These are phyloP conservation scores for Lachancea lanzarotensis DNA, from an alignment of 805 yeast genomes.

Conservation along the genomic window DNA sequence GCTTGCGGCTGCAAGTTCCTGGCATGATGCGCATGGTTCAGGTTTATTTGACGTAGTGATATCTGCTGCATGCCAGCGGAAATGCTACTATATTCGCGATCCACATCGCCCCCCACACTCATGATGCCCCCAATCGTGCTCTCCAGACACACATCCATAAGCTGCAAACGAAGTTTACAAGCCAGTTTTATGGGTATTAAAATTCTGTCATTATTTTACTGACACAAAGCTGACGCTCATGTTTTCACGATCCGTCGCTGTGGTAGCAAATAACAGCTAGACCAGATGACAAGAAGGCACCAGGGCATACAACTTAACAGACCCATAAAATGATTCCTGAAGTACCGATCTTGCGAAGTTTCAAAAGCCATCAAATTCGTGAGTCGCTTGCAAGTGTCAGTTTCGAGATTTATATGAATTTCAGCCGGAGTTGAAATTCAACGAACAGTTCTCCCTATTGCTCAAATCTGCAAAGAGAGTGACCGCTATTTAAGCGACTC, in stretches of 20 bases:
- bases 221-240: slow-evolving; percentile 5
- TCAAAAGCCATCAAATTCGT: too few relatives aligned
- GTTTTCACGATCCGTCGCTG: background rate
- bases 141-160: background rate
- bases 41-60: slow-evolving; percentile 2
- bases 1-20: background rate
- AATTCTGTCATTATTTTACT: slow-evolving; percentile 1
- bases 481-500: too few relatives aligned
- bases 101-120: background rate
- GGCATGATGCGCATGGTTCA: background rate
- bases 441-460: too few relatives aligned
- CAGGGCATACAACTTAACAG: too few relatives aligned
- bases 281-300: background rate
- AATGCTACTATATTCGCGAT: slow-evolving; percentile 1
- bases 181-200: background rate
- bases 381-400: too few relatives aligned
- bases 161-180: background rate
- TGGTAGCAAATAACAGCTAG: too few relatives aligned
- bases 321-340: too few relatives aligned
- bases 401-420: too few relatives aligned
- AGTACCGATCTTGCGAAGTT: too few relatives aligned
- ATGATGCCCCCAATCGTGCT: background rate
- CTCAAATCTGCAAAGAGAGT: too few relatives aligned
- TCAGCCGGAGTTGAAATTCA: too few relatives aligned
- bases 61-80: background rate